Conservation (phyloP, 257 asterid genomes). For the Plectranthus barbatus region DNA sequence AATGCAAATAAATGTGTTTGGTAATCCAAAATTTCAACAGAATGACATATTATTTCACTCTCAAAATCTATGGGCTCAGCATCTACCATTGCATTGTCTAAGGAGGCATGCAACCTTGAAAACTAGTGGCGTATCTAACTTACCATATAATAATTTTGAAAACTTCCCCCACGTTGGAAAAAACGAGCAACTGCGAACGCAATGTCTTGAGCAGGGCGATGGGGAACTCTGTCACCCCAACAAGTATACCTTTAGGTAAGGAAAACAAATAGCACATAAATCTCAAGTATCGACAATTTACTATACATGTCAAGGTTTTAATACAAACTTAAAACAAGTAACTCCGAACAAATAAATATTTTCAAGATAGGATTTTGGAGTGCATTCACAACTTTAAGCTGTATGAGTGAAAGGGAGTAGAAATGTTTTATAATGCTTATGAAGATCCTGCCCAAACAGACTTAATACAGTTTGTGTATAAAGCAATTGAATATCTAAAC, state of each 20-base stretch:
- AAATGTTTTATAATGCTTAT: not conserved
- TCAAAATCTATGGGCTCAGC: not conserved
- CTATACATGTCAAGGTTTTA: not conserved
- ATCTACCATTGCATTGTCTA: not conserved
- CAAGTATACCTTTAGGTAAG: constrained; percentile 55
- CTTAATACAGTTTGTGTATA: not conserved
- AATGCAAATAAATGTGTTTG: not conserved
- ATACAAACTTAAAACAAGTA: not conserved
- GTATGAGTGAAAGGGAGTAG: not conserved
- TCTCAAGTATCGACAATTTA: constrained; percentile 1
- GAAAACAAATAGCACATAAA: constrained; percentile 6
- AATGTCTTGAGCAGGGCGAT: constrained; percentile 78
- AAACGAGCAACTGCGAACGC: constrained; percentile 98
- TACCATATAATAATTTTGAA: constrained; percentile 94
- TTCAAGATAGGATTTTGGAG: not conserved
- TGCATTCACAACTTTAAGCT: not conserved
- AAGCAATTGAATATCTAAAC: not conserved
- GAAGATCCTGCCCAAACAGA: not conserved
- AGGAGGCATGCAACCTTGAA: constrained; percentile 5
- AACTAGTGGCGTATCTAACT: constrained; percentile 2
- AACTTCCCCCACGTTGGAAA: constrained; percentile 94
- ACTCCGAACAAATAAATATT: not conserved
- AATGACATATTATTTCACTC: not conserved
- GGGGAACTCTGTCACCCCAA: constrained; percentile 90
- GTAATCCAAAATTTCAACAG: constrained; percentile 1